Base-by-base conservation (phyloP, 2,329 filamentous ascomycete species). In the Penicillium sp. region DNA sequence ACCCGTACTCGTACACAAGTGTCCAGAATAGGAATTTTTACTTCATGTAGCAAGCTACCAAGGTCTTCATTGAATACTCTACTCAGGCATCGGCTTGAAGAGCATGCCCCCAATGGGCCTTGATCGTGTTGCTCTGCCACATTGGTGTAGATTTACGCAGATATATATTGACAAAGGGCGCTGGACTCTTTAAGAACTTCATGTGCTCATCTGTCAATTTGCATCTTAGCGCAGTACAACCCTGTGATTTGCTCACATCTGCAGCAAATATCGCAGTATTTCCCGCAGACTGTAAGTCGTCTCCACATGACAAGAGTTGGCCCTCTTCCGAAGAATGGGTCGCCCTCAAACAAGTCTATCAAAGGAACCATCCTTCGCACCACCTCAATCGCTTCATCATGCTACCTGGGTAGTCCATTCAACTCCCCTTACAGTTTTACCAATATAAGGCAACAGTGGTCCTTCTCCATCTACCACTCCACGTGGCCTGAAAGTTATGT, bases 401-500 rank as follows among this genome's bases (percentile, higher is more conserved):
- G 69, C 53, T 73, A 64, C 45, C 26, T 58, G 3, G 62, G 56
- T 5, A 68, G 66, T 23, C 59, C 63, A 2, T 70, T 69, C 33
- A 18, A 48, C 1, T 69, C 68, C 4, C 4, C 58, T 1, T 28
- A 60, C 3, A 51, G 58, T 6, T 73, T 70, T 46, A 56, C 56
- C 0, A 47, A 43, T 0, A 65, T 69, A 6, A 51, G 60, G 6
- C 31, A 57, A 0, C 58, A 69, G 31, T 73, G 70, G 71, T 52
- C 52, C 0, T 66, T 63, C 12, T 61, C 62, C 0, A 46, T 55
- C 4, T 72, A 66, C 52, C 70, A 72, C 34, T 56, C 66, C 0
- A n/a, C 45, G 4, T 61, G 59, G 33, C 70, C 71, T 0, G 71
- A 73, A 29, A 65, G 63, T 2, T 65, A 70, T 41, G 64, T 63